These are phyloP conservation scores for Kurtzmaniella quercitrusa DNA, from an alignment of 1,139 yeast species.

Conservation along the genomic window DNA sequence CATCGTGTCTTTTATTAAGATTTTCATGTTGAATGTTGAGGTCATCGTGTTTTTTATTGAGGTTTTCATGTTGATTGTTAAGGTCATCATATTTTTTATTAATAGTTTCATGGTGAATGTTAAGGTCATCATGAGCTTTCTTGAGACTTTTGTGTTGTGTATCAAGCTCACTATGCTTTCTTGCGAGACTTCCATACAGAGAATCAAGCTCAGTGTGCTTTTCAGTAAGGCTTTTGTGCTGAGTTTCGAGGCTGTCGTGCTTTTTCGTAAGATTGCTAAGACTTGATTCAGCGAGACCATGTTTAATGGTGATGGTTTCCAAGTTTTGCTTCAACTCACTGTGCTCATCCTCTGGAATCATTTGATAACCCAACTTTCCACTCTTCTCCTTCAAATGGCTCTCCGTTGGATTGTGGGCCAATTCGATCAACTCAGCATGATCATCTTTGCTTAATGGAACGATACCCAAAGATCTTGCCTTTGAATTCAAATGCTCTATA, in stretches of 20 bases:
- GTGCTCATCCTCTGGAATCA: conserved; percentile 23
- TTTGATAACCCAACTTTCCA: conserved; percentile 31
- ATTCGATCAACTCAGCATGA: conserved; percentile 6
- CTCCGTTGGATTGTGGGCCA: conserved; percentile 16
- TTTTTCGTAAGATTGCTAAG: conserved; percentile 12
- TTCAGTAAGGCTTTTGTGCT: background rate
- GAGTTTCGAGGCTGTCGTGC: conserved; percentile 6
- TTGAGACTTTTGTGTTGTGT: background rate
- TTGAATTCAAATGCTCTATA: conserved; percentile 20
- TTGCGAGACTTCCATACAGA: background rate
- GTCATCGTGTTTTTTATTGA: background rate
- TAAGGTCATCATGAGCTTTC: background rate
- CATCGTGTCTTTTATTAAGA: background rate
- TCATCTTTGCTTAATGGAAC: conserved; percentile 11
- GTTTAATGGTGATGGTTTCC: background rate
- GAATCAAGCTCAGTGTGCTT: background rate
- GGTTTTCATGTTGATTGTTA: background rate
- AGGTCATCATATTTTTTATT: conserved; percentile 2
- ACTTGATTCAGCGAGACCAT: background rate
- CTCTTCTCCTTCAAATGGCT: conserved; percentile 27
- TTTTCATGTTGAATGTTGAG: background rate
- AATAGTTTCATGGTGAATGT: conserved; percentile 9
- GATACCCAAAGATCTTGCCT: conserved; percentile 23
- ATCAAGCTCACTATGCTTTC: background rate
- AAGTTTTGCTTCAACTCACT: background rate